These are phyloP conservation scores for Quaeritorhiza haematococci DNA, from an alignment of 371 early-diverging fungal species.

Conservation along the genomic window DNA sequence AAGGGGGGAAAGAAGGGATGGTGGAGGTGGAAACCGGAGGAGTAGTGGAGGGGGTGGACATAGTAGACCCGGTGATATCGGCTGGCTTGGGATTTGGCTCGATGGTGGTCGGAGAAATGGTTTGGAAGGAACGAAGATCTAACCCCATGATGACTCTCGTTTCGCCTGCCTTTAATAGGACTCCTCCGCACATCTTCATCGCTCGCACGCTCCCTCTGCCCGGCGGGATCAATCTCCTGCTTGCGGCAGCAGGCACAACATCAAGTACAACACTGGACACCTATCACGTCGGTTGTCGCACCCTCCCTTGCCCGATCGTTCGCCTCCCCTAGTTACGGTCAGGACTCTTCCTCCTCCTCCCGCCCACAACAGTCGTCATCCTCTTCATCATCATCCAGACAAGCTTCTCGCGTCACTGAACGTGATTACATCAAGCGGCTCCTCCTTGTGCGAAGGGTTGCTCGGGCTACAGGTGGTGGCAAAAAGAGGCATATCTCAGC, in stretches of 20 bases:
- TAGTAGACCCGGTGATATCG: too few species aligned
- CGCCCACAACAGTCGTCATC: neutral
- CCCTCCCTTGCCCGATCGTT: neutral
- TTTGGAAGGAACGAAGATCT: too few species aligned
- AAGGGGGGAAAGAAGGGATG: neutral
- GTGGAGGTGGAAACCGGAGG: neutral
- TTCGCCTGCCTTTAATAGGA: too few species aligned
- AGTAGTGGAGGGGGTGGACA: too few species aligned
- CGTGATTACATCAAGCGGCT: conserved; percentile 20
- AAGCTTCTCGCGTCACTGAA: neutral
- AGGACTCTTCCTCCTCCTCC: neutral
- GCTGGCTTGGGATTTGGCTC: too few species aligned
- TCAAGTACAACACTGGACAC: neutral
- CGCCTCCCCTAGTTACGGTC: too few species aligned
- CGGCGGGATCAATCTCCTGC: too few species aligned
- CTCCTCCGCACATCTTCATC: too few species aligned
- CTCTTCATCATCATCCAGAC: neutral
- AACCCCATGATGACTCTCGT: too few species aligned
- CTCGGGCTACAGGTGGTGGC: conserved; percentile 36
- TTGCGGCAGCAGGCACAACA: too few species aligned
- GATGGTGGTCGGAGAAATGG: too few species aligned
- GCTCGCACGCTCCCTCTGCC: too few species aligned
- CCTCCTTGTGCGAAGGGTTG: conserved; percentile 39
- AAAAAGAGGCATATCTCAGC: conserved; percentile 68
- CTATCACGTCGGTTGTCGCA: neutral